Conservation (phyloP, 1,284 basidiomycete species). For the Cerrena zonata region DNA sequence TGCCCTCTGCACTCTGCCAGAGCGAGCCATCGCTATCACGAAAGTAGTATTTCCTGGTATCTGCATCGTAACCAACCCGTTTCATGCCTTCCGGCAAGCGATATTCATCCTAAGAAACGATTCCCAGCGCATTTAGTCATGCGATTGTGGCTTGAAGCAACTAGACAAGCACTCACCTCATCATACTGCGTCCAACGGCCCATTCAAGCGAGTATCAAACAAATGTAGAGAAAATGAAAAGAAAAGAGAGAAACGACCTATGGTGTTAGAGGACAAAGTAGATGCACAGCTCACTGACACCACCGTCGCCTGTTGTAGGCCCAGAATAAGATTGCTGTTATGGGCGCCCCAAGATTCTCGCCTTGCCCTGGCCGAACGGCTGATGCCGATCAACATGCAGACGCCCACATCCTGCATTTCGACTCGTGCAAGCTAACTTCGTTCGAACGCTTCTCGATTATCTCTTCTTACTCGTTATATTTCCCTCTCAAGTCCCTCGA, state of each 20-base stretch:
- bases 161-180: conserved; percentile 24
- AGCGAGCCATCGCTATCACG: conserved; percentile 27
- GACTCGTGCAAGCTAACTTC: neutral
- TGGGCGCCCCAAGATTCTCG: too few relatives aligned
- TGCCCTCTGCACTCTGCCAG: conserved; percentile 34
- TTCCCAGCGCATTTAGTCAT: neutral
- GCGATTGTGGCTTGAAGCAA: too few relatives aligned
- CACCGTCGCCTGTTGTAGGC: too few relatives aligned
- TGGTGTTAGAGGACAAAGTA: too few relatives aligned
- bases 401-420: neutral
- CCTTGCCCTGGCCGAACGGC: neutral
- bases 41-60: conserved; percentile 35
- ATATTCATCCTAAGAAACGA: conserved; percentile 30
- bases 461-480: neutral
- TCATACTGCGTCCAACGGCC: conserved; percentile 39
- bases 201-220: conserved; percentile 24
- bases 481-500: too few relatives aligned
- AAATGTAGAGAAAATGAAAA: too few relatives aligned
- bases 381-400: neutral
- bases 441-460: neutral
- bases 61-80: conserved; percentile 38
- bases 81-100: conserved; percentile 39
- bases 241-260: too few relatives aligned
- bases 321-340: too few relatives aligned
- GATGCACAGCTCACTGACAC: too few relatives aligned